Evolutionary conservation across 2,329 filamentous ascomycete genomes (phyloP).

Genomic region (Ploettnerulaceae sp.): DNA sequence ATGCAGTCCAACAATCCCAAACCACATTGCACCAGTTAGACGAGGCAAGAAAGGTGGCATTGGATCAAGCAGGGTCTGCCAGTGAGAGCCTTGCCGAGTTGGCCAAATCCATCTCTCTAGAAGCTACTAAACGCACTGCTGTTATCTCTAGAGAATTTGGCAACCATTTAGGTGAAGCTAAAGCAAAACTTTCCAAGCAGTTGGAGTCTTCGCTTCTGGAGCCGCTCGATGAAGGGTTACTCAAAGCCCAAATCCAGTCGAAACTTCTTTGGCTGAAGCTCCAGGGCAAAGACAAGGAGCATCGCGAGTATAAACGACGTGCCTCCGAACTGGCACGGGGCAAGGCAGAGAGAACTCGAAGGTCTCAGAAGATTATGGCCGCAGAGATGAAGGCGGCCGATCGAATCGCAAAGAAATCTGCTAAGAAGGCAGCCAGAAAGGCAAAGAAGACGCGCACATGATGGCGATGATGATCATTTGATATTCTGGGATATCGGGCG

Average conservation of each 20-base stretch:
- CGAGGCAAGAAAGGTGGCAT: slow-evolving; percentile 21
- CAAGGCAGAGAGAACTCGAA: slow-evolving; percentile 13
- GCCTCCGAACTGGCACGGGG: slow-evolving; percentile 35
- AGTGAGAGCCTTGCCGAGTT: slow-evolving; percentile 20
- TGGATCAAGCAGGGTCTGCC: slow-evolving; percentile 22
- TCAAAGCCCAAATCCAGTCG: slow-evolving; percentile 51
- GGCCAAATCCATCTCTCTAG: slow-evolving; percentile 26
- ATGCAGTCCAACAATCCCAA: slow-evolving; percentile 21
- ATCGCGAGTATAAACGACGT: slow-evolving; percentile 43
- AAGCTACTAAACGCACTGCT: slow-evolving; percentile 29
- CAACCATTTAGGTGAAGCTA: slow-evolving; percentile 30
- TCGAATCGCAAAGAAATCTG: slow-evolving; percentile 16
- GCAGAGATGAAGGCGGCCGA: slow-evolving; percentile 14
- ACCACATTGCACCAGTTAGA: slow-evolving; percentile 21
- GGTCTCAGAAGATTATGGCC: slow-evolving; percentile 12
- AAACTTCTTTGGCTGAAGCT: slow-evolving; percentile 54
- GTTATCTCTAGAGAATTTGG: slow-evolving; percentile 28
- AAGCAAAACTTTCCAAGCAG: slow-evolving; percentile 34
- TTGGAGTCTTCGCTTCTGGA: slow-evolving; percentile 35
- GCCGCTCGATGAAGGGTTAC: slow-evolving; percentile 42
- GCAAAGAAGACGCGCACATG: slow-evolving; percentile 12
- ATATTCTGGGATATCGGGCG: slow-evolving; percentile 6
- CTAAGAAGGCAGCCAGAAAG: slow-evolving; percentile 16
- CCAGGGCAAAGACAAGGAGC: slow-evolving; percentile 45
- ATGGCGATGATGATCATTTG: not conserved